These are phyloP conservation scores for Fusarium avenaceum DNA, from an alignment of 2,329 filamentous ascomycete species.

Conservation along the genomic window DNA sequence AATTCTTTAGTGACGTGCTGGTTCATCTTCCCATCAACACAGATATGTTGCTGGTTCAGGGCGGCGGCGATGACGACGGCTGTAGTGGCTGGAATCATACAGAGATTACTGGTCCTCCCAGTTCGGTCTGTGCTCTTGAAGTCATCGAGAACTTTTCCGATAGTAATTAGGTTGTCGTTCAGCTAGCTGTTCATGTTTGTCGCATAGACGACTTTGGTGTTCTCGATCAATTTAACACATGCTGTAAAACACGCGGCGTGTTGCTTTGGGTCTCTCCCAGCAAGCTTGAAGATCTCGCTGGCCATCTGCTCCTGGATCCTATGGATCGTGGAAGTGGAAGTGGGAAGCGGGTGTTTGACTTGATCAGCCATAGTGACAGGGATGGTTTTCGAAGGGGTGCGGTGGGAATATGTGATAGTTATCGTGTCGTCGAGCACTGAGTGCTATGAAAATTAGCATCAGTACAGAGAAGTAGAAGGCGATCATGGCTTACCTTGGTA, in stretches of 20 bases:
- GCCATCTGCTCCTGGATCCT: not conserved
- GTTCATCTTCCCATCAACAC: not conserved
- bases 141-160: not conserved
- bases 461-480: not conserved
- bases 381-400: too few relatives aligned
- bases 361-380: not conserved
- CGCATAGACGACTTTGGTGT: constrained; percentile 8
- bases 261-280: not conserved
- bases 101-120: not conserved
- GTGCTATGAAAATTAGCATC: not conserved
- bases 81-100: constrained; percentile 5
- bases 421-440: not conserved
- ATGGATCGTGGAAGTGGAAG: not conserved
- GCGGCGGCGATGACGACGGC: constrained; percentile 7
- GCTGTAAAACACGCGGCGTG: constrained; percentile 10
- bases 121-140: not conserved
- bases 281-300: constrained; percentile 14
- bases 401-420: not conserved
- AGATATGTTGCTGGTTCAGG: constrained; percentile 9
- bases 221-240: constrained; percentile 4
- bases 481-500: not conserved
- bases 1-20: not conserved
- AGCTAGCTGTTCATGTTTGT: constrained; percentile 11
- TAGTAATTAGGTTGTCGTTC: not conserved
- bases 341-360: not conserved